phyloP scores from a whole-genome alignment of 352 stramenopile species.

The Sclerospora graminicola region DNA sequence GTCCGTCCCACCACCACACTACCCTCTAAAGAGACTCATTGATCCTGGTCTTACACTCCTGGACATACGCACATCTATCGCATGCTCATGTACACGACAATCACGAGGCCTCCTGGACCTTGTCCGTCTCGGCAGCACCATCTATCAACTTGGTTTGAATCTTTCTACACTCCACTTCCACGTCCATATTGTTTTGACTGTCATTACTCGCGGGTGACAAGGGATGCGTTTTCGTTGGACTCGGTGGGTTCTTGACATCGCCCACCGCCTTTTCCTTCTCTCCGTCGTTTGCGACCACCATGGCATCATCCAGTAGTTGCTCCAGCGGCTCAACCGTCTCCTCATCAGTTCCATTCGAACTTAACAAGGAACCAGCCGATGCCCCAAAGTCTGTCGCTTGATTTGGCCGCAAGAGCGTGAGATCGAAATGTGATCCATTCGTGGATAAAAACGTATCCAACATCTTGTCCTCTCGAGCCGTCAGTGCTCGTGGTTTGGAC shows the following conservation, averaged over 20 bases:
- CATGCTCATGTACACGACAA: neutral
- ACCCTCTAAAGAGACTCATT: too few relatives aligned
- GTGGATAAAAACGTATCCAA: slow-evolving; percentile 36
- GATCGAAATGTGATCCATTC: slow-evolving; percentile 58
- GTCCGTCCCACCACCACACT: too few relatives aligned
- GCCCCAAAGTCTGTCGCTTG: slow-evolving; percentile 57
- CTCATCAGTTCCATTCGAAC: slow-evolving; percentile 22
- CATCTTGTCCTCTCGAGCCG: slow-evolving; percentile 24
- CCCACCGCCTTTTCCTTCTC: neutral
- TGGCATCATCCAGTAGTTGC: slow-evolving; percentile 10
- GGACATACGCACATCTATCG: too few relatives aligned
- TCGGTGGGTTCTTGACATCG: slow-evolving; percentile 11
- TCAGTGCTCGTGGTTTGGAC: slow-evolving; percentile 11
- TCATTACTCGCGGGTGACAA: slow-evolving; percentile 19
- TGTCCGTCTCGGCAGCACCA: slow-evolving; percentile 7
- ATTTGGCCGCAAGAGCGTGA: slow-evolving; percentile 56
- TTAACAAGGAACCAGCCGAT: slow-evolving; percentile 50
- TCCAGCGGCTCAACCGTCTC: slow-evolving; percentile 25
- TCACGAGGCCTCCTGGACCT: slow-evolving; percentile 13
- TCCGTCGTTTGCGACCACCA: slow-evolving; percentile 7
- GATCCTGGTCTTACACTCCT: too few relatives aligned
- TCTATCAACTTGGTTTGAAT: slow-evolving; percentile 12
- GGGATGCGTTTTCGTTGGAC: slow-evolving; percentile 9
- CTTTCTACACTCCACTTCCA: slow-evolving; percentile 13
- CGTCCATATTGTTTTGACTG: slow-evolving; percentile 14